Evolutionary conservation across 2,329 filamentous ascomycete species (phyloP).

Genomic region (Alternaria triticina): DNA sequence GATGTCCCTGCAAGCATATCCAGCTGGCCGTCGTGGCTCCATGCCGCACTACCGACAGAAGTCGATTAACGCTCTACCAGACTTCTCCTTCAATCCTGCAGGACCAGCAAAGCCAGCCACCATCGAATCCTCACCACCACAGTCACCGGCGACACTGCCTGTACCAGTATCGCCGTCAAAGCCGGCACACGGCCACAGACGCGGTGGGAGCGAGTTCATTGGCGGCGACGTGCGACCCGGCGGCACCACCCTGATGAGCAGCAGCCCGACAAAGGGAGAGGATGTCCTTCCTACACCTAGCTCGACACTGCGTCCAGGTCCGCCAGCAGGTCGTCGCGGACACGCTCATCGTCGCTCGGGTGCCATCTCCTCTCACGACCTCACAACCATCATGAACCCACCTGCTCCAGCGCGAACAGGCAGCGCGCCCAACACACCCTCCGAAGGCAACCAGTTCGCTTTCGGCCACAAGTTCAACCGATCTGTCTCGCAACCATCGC

Average conservation of each 20-base stretch:
- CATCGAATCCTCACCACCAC: constrained; percentile 44
- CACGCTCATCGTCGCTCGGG: constrained; percentile 82
- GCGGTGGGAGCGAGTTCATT: constrained; percentile 86
- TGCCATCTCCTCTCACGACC: constrained; percentile 83
- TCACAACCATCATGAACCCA: constrained; percentile 72
- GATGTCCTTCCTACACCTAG: constrained; percentile 64
- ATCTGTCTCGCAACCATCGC: constrained; percentile 49
- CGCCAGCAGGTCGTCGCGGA: constrained; percentile 65
- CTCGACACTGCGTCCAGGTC: constrained; percentile 56
- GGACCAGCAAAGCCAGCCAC: constrained; percentile 42
- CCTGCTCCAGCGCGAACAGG: constrained; percentile 61
- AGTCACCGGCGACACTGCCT: constrained; percentile 47
- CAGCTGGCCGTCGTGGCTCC: constrained; percentile 41
- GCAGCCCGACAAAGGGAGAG: constrained; percentile 72
- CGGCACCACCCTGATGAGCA: constrained; percentile 66
- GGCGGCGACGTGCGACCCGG: constrained; percentile 68
- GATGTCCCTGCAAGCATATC: constrained; percentile 47
- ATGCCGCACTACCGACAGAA: constrained; percentile 47
- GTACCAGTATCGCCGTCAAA: constrained; percentile 58
- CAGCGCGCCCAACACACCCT: constrained; percentile 70
- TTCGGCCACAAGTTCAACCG: constrained; percentile 47
- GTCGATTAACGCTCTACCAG: constrained; percentile 54
- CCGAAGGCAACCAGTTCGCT: constrained; percentile 52
- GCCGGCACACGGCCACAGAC: constrained; percentile 66
- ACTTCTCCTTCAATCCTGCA: constrained; percentile 58